A percentile compares a stretch with the other conserved stretches of the same genome.
Conservation (phyloP, 345 rosid genomes). For the Salix brachista region DNA sequence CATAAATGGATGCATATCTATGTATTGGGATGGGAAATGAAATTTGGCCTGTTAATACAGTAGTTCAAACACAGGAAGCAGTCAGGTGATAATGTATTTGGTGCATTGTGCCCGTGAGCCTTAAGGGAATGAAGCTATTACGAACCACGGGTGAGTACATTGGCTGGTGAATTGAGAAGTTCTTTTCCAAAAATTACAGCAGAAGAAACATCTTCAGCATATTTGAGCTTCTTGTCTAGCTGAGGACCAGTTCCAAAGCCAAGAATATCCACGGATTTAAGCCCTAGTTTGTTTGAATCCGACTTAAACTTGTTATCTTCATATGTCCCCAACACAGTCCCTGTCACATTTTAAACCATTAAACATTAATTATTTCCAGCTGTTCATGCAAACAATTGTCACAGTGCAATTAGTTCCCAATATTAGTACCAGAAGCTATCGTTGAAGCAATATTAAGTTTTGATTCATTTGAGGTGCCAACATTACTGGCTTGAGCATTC, state of each 20-base stretch:
- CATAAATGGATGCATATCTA: too few relatives aligned
- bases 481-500: slow-evolving; percentile 59
- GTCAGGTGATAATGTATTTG: not conserved
- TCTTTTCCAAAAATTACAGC: slow-evolving; percentile 78
- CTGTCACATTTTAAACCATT: slow-evolving; percentile 32
- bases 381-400: not conserved
- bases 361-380: not conserved
- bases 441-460: slow-evolving; percentile 68
- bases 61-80: not conserved
- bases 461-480: slow-evolving; percentile 50
- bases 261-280: slow-evolving; percentile 70
- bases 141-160: slow-evolving; percentile 89
- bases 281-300: slow-evolving; percentile 61
- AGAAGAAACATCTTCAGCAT: slow-evolving; percentile 56
- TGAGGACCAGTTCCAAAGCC: slow-evolving; percentile 74
- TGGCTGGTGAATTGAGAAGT: slow-evolving; percentile 89
- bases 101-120: not conserved
- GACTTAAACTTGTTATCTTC: slow-evolving; percentile 83
- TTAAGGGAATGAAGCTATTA: not conserved
- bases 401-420: not conserved
- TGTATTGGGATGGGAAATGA: too few relatives aligned
- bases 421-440: slow-evolving; percentile 62
- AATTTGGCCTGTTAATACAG: not conserved
- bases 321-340: slow-evolving; percentile 61
- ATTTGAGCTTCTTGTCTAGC: slow-evolving; percentile 73